Conservation (phyloP, 768 basidiomycete species). For the Suillus spraguei region DNA sequence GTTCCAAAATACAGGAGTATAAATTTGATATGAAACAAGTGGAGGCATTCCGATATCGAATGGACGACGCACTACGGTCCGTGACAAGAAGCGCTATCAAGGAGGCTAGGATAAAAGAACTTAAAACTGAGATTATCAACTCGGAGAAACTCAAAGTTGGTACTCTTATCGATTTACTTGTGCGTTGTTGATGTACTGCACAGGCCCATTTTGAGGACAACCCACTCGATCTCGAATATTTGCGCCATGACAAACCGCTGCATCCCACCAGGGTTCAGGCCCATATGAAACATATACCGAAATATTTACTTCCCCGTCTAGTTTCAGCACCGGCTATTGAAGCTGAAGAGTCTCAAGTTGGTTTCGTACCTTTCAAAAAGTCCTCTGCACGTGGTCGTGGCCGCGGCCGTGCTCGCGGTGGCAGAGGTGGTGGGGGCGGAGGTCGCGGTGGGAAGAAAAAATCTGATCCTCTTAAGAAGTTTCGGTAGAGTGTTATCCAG, state of each 20-base stretch:
- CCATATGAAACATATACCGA: slow-evolving; percentile 96
- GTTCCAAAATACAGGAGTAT: slow-evolving; percentile 77
- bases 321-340: slow-evolving; percentile 48
- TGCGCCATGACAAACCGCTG: slow-evolving; percentile 93
- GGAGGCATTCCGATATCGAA: slow-evolving; percentile 95
- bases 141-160: slow-evolving; percentile 95
- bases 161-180: neutral
- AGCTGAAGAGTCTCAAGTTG: slow-evolving; percentile 39
- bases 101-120: slow-evolving; percentile 92
- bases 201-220: slow-evolving; percentile 99
- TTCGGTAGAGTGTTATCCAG: slow-evolving; percentile 36
- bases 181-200: slow-evolving; percentile 12
- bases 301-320: slow-evolving; percentile 86
- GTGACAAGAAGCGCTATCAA: slow-evolving; percentile 86
- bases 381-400: slow-evolving; percentile 47
- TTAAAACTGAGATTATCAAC: slow-evolving; percentile 91
- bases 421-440: slow-evolving; percentile 35
- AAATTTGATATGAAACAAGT: slow-evolving; percentile 95
- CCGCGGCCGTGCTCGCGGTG: slow-evolving; percentile 46
- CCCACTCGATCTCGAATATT: slow-evolving; percentile 87
- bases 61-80: slow-evolving; percentile 92
- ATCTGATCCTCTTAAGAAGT: slow-evolving; percentile 82
- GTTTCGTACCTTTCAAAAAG: slow-evolving; percentile 80
- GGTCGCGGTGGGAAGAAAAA: slow-evolving; percentile 73
- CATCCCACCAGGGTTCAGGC: slow-evolving; percentile 89